These are phyloP conservation scores for Penicillium roqueforti DNA, from an alignment of 495 filamentous ascomycete species.

Conservation along the genomic window DNA sequence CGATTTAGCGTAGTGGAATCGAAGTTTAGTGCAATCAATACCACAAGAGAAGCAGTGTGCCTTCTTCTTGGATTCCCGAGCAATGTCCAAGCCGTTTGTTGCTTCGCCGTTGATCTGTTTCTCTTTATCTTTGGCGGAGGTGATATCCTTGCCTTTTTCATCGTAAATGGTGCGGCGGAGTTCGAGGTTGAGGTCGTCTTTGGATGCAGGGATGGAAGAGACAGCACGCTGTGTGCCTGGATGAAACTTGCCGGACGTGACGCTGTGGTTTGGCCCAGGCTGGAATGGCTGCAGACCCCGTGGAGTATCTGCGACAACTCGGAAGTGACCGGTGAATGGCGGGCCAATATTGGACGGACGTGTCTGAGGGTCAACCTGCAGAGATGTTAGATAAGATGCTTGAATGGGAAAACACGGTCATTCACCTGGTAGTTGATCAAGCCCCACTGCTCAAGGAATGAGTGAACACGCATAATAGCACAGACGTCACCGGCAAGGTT, in stretches of 20 bases:
- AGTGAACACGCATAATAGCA: constrained; percentile 97
- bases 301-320: constrained; percentile 88
- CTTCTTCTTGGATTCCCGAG: constrained; percentile 61
- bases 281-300: constrained; percentile 93
- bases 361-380: constrained; percentile 88
- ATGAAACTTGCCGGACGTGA: constrained; percentile 70
- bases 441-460: constrained; percentile 98
- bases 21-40: constrained; percentile 85
- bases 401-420: neutral
- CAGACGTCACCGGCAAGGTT: constrained; percentile 97
- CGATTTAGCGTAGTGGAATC: constrained; percentile 78
- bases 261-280: constrained; percentile 69
- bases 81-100: constrained; percentile 56
- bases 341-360: constrained; percentile 93
- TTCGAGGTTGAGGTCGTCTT: constrained; percentile 80
- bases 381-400: constrained; percentile 6
- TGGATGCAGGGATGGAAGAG: constrained; percentile 61
- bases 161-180: constrained; percentile 95
- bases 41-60: constrained; percentile 86
- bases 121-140: constrained; percentile 52
- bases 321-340: constrained; percentile 96
- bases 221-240: constrained; percentile 70
- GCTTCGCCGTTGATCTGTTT: constrained; percentile 75
- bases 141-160: constrained; percentile 78
- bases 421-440: constrained; percentile 95